Evolutionary conservation across 306 rosid species (phyloP).

Genomic region (Medicago arabica): DNA sequence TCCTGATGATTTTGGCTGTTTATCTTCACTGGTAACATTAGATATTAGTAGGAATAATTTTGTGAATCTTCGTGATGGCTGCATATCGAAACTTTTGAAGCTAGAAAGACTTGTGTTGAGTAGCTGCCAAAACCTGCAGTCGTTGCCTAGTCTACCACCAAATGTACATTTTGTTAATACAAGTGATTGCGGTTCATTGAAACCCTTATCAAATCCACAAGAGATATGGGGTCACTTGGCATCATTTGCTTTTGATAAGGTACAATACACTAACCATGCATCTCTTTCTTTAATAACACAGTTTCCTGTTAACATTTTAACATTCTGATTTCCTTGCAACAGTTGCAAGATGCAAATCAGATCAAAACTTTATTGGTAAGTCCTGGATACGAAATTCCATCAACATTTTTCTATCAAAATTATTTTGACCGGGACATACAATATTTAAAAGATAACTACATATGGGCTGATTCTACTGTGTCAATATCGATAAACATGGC

Average conservation of each 20-base stretch:
- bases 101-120: conserved; percentile 25
- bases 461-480: conserved; percentile 28
- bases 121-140: conserved; percentile 31
- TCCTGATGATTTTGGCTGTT: conserved; percentile 35
- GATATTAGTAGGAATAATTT: conserved; percentile 39
- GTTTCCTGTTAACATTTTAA: conserved; percentile 7
- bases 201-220: conserved; percentile 27
- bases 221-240: conserved; percentile 32
- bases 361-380: conserved; percentile 13
- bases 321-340: conserved; percentile 27
- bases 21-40: conserved; percentile 31
- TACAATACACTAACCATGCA: conserved; percentile 4
- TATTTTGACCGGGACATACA: conserved; percentile 24
- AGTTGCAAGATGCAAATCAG: conserved; percentile 25
- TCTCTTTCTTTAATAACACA: conserved; percentile 17
- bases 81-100: conserved; percentile 11
- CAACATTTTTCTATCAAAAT: conserved; percentile 32
- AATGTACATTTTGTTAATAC: conserved; percentile 6
- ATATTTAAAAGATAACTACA: conserved; percentile 35
- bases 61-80: conserved; percentile 14
- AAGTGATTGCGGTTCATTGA: conserved; percentile 21
- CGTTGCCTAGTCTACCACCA: conserved; percentile 38
- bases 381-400: conserved; percentile 41
- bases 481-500: conserved; percentile 30
- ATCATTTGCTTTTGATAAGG: conserved; percentile 38